Conservation (phyloP, 2,329 filamentous ascomycete genomes). For the Alternaria gaisen region DNA sequence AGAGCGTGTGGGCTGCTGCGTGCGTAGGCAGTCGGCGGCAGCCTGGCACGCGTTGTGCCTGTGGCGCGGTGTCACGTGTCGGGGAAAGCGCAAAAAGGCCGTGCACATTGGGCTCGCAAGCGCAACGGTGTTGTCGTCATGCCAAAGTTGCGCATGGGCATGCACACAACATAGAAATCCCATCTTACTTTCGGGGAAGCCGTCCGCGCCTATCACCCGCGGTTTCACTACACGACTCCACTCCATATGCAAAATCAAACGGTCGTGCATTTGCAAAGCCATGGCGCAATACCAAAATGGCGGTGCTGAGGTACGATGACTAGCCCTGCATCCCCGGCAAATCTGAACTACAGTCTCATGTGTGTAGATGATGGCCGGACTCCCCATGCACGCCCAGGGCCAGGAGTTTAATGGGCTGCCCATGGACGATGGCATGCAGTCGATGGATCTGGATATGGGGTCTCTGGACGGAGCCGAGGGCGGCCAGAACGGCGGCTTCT, state of each 20-base stretch:
- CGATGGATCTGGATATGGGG: constrained; percentile 56
- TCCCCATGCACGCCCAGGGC: constrained; percentile 38
- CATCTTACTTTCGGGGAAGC: constrained; percentile 13
- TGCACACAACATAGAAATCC: constrained; percentile 14
- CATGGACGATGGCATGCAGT: constrained; percentile 57
- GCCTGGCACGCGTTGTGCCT: neutral
- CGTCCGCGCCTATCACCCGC: constrained; percentile 15
- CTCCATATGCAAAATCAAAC: neutral
- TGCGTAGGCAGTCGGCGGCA: constrained; percentile 1
- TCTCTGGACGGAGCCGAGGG: constrained; percentile 36
- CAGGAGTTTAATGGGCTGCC: constrained; percentile 46
- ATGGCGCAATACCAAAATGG: constrained; percentile 49
- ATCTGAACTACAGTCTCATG: constrained; percentile 31
- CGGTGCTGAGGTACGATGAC: constrained; percentile 44
- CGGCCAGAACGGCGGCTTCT: constrained; percentile 29
- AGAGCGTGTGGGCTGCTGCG: neutral
- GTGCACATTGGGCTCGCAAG: constrained; percentile 7
- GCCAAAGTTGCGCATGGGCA: constrained; percentile 9
- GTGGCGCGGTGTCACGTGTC: constrained; percentile 15
- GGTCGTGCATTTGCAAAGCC: constrained; percentile 22
- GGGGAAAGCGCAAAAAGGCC: neutral
- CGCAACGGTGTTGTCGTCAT: constrained; percentile 15
- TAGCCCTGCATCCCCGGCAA: constrained; percentile 16
- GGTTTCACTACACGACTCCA: constrained; percentile 4
- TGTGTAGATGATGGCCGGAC: constrained; percentile 41